Percentiles rank a stretch among this genome's conserved stretches.
Conservation (phyloP, 352 stramenopile genomes). For the Aphanomyces stellatus region DNA sequence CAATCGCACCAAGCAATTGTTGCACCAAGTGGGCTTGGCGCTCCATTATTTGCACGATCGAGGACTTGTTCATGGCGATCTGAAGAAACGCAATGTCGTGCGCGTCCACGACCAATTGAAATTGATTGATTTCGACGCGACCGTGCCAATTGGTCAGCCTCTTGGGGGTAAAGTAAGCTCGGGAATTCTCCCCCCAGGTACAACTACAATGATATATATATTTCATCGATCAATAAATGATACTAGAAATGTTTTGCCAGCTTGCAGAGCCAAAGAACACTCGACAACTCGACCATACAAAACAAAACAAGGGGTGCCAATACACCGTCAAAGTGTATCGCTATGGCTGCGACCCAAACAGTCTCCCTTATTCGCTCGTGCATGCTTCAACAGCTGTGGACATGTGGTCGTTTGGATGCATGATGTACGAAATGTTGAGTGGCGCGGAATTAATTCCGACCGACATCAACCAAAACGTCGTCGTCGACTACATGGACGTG, state of each 20-base stretch:
- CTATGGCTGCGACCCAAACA: neutral
- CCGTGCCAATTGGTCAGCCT: neutral
- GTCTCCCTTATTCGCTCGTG: neutral
- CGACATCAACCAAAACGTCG: slow-evolving; percentile 16
- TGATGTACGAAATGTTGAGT: slow-evolving; percentile 20
- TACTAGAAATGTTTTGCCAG: slow-evolving; percentile 16
- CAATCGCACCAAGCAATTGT: neutral
- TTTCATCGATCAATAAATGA: neutral
- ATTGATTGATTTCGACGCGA: slow-evolving; percentile 23
- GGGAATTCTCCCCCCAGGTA: slow-evolving; percentile 15
- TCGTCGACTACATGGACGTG: neutral
- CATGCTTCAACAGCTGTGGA: slow-evolving; percentile 1
- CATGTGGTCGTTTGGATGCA: slow-evolving; percentile 21
- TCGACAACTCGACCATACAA: neutral
- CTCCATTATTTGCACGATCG: neutral
- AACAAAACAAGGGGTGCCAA: neutral
- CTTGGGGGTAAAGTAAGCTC: slow-evolving; percentile 12
- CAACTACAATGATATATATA: neutral
- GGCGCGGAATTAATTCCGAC: neutral
- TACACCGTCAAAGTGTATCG: neutral
- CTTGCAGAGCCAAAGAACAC: neutral
- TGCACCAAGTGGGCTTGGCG: neutral
- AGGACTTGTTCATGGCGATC: slow-evolving; percentile 20
- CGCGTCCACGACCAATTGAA: slow-evolving; percentile 8
- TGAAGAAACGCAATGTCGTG: slow-evolving; percentile 23